These are phyloP conservation scores for Limnomonas spitsbergensis DNA, from an alignment of 139 green algal species.

Conservation along the genomic window DNA sequence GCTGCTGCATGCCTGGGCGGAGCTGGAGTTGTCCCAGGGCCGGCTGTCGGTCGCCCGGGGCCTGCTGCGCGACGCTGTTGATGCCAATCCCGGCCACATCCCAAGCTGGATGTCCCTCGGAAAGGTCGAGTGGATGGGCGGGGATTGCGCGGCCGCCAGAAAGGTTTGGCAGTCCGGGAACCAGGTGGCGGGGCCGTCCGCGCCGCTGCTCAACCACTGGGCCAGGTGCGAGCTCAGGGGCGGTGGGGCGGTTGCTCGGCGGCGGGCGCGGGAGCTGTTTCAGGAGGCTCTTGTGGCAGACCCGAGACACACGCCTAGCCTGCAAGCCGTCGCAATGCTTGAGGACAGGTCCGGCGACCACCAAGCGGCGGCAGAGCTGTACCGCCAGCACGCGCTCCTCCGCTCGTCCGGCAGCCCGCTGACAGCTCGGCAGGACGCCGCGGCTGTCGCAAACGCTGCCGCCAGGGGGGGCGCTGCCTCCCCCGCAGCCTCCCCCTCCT, in stretches of 20 bases:
- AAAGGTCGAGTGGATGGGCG: slow-evolving; percentile 51
- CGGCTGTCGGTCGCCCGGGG: slow-evolving; percentile 33
- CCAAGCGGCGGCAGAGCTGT: not conserved
- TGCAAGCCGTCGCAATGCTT: not conserved
- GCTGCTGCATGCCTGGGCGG: slow-evolving; percentile 46
- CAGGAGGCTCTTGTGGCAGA: not conserved
- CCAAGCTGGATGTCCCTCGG: slow-evolving; percentile 42
- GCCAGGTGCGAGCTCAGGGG: slow-evolving; percentile 21
- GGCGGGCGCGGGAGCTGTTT: not conserved
- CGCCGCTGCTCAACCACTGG: slow-evolving; percentile 35
- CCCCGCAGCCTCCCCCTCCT: too few relatives aligned
- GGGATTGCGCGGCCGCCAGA: slow-evolving; percentile 30
- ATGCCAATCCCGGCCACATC: slow-evolving; percentile 40
- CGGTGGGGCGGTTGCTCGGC: not conserved
- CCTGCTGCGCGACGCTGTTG: slow-evolving; percentile 50
- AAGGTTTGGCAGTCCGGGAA: slow-evolving; percentile 37
- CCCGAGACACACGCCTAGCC: not conserved
- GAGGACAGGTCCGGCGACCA: slow-evolving; percentile 4
- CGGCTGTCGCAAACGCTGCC: too few relatives aligned
- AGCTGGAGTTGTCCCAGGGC: slow-evolving; percentile 46
- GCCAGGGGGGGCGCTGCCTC: too few relatives aligned
- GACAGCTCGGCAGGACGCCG: too few relatives aligned
- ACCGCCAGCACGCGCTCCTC: not conserved
- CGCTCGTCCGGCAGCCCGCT: too few relatives aligned
- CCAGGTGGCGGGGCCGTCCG: slow-evolving; percentile 6